A percentile compares a stretch with the other conserved stretches of the same genome.
phyloP scores from a whole-genome alignment of 768 basidiomycete genomes.

The Naganishia antarctica region DNA sequence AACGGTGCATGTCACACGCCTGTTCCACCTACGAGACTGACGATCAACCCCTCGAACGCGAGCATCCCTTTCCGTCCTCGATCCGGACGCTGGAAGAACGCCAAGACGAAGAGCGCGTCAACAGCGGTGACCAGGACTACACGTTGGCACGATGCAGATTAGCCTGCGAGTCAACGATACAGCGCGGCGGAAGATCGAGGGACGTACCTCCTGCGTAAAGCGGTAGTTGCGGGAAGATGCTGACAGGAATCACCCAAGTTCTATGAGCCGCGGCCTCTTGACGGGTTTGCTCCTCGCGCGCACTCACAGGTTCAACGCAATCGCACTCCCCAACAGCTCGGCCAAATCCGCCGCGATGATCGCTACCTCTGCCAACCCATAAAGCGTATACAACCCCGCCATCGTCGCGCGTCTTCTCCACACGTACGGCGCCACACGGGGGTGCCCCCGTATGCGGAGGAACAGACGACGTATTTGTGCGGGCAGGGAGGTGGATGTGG shows the following conservation, averaged over 20 bases:
- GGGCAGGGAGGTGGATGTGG: conserved; percentile 41
- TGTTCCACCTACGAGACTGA: conserved; percentile 36
- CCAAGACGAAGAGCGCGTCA: conserved; percentile 48
- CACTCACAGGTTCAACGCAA: conserved; percentile 62
- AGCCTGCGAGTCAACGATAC: neutral
- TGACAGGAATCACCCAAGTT: conserved; percentile 20
- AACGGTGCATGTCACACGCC: neutral
- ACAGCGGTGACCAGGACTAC: conserved; percentile 47
- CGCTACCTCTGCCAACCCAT: conserved; percentile 58
- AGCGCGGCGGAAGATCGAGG: neutral
- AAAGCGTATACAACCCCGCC: conserved; percentile 32
- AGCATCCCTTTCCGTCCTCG: conserved; percentile 44
- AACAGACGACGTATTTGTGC: conserved; percentile 39
- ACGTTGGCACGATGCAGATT: neutral
- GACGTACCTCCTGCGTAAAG: conserved; percentile 42
- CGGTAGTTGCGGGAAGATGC: conserved; percentile 48
- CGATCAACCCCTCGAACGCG: conserved; percentile 49
- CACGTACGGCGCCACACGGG: conserved; percentile 18
- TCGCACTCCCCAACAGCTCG: conserved; percentile 74
- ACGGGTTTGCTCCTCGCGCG: neutral
- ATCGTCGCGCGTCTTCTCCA: conserved; percentile 25
- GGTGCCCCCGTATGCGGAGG: conserved; percentile 37
- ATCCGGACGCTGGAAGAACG: conserved; percentile 47
- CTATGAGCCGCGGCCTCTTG: conserved; percentile 1
- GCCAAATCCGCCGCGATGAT: conserved; percentile 75